phyloP scores from a whole-genome alignment of 495 filamentous ascomycete species.

The Penicillium waksmanii region DNA sequence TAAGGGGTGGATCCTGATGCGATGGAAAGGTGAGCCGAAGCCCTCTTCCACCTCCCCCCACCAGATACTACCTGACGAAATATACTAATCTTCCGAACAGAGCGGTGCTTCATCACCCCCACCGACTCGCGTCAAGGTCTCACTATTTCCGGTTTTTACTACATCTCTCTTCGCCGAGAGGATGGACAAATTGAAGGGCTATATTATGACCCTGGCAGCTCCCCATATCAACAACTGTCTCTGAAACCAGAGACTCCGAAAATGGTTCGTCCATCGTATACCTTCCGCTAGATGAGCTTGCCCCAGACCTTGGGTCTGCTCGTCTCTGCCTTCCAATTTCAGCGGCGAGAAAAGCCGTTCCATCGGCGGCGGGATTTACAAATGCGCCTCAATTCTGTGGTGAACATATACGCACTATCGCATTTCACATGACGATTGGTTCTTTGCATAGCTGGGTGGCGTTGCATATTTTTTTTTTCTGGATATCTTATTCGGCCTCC shows the following conservation, averaged over 20 bases:
- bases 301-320: neutral
- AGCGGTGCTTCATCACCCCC: constrained; percentile 73
- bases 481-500: neutral
- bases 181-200: constrained; percentile 69
- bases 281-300: constrained; percentile 38
- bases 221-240: constrained; percentile 70
- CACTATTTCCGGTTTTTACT: constrained; percentile 79
- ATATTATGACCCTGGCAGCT: constrained; percentile 74
- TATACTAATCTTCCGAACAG: constrained; percentile 34
- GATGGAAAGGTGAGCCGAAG: constrained; percentile 68
- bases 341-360: constrained; percentile 5
- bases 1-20: constrained; percentile 71
- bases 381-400: constrained; percentile 9
- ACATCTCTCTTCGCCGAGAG: constrained; percentile 63
- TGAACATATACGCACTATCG: constrained; percentile 13
- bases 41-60: neutral
- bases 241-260: constrained; percentile 54
- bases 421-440: constrained; percentile 14
- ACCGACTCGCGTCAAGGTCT: constrained; percentile 60
- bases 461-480: constrained; percentile 14
- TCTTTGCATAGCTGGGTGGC: constrained; percentile 32
- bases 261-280: constrained; percentile 47
- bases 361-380: neutral
- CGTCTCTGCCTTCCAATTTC: constrained; percentile 6
- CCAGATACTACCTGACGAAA: too few relatives aligned